A percentile compares a stretch with the other conserved stretches of the same genome.
phyloP scores from a whole-genome alignment of 768 basidiomycete species.

The Mycena polygramma region DNA sequence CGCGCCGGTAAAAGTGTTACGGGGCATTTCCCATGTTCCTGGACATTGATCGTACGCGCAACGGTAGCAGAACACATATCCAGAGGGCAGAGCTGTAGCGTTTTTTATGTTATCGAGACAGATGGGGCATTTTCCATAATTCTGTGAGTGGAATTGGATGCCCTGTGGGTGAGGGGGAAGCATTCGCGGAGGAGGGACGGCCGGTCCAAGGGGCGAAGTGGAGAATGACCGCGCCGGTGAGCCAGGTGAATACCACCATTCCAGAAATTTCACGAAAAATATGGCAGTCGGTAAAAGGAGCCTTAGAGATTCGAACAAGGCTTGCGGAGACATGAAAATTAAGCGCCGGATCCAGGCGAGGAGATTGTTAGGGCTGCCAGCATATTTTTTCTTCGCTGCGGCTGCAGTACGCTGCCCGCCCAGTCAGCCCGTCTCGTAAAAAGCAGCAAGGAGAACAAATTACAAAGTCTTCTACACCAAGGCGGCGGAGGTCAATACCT shows the following conservation, averaged over 20 bases:
- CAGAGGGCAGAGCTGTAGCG: conserved; percentile 90
- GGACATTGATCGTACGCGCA: conserved; percentile 89
- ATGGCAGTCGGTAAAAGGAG: conserved; percentile 89
- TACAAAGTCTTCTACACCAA: conserved; percentile 85
- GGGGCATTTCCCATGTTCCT: conserved; percentile 84
- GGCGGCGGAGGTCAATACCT: conserved; percentile 84
- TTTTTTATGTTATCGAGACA: conserved; percentile 82
- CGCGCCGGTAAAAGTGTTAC: conserved; percentile 84
- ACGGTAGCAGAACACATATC: conserved; percentile 95
- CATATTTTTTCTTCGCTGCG: conserved; percentile 46
- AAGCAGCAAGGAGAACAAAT: conserved; percentile 43
- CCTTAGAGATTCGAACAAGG: conserved; percentile 82
- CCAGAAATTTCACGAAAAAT: conserved; percentile 95
- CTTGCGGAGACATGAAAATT: conserved; percentile 66
- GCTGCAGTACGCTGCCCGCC: conserved; percentile 54
- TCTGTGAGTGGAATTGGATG: conserved; percentile 68
- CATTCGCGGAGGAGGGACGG: conserved; percentile 82
- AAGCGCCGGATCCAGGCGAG: conserved; percentile 60
- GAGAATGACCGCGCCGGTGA: conserved; percentile 86
- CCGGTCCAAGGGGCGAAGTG: conserved; percentile 72
- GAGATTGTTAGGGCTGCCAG: conserved; percentile 45
- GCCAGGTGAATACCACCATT: conserved; percentile 99
- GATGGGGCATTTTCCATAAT: conserved; percentile 89
- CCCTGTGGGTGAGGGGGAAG: conserved; percentile 82
- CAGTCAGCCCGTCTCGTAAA: conserved; percentile 20